These are phyloP conservation scores for Notholithocarpus densiflorus DNA, from an alignment of 306 rosid species.

Conservation along the genomic window DNA sequence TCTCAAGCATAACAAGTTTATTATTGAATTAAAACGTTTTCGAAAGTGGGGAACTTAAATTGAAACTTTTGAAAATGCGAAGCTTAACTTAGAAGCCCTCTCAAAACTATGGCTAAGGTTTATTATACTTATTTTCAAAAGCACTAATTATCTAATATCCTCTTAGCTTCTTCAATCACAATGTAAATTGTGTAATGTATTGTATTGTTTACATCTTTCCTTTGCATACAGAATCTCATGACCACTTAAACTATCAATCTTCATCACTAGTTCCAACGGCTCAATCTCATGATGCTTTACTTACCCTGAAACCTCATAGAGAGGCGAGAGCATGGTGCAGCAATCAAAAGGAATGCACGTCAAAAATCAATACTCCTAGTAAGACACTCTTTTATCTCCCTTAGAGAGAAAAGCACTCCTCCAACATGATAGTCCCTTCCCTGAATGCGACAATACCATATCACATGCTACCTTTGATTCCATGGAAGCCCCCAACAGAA, in stretches of 20 bases:
- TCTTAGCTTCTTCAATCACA: too few relatives aligned
- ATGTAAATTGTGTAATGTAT: too few relatives aligned
- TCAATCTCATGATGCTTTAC: background rate
- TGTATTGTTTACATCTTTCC: too few relatives aligned
- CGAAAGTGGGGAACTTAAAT: too few relatives aligned
- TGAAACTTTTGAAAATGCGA: too few relatives aligned
- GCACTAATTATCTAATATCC: too few relatives aligned
- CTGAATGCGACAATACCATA: background rate
- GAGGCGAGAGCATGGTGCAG: background rate
- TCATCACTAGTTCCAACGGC: background rate
- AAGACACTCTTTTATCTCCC: background rate
- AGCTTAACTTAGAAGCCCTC: too few relatives aligned
- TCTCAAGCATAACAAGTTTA: too few relatives aligned
- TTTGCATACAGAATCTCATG: too few relatives aligned
- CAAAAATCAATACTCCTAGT: background rate
- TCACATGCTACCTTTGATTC: background rate
- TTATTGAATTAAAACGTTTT: too few relatives aligned
- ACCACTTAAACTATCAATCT: background rate
- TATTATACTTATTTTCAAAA: too few relatives aligned
- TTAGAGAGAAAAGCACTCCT: background rate
- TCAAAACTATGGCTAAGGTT: too few relatives aligned
- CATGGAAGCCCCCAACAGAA: background rate
- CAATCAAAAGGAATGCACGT: background rate
- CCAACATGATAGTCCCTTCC: background rate
- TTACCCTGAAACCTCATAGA: background rate